Evolutionary conservation across 2,329 filamentous ascomycete species (phyloP), one percentile per base, ranked within the genome.

Genomic region (Drechslerella stenobrocha): DNA sequence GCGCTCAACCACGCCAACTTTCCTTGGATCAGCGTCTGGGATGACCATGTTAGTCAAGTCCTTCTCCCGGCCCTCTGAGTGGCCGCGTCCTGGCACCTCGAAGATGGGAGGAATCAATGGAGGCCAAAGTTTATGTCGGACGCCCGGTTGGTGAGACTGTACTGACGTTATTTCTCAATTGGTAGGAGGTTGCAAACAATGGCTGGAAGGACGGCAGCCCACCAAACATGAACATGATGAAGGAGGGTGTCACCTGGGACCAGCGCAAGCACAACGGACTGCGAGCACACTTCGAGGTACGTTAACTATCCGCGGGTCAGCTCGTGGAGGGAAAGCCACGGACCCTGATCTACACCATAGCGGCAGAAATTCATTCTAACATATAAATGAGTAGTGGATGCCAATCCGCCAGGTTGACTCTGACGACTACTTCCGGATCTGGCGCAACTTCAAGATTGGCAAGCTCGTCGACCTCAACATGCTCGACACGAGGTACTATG

Each of bases 231-330:
- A 88, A 24, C 78, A 80, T 47, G 80, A 83, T 58, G 81, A 81
- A 83, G 55, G 81, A 81, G 2, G 78, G 79, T 11, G 80, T 88
- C n/a, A 83, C 80, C 28, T 83, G 88, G n/a, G 86, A 88, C 70
- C 83, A 87, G 74, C 81, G 86, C 70, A 89, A 88, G 77, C 84
- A 87, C 79, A 87, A 88, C 53, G 86, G 85, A 1, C 85, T 89
- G 1, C 79, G 86, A 34, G 85, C 86, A 0, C 87, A 87, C 72
- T 87, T 87, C 64, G 84, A 87, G 63, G 63, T 67, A 67, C 45
- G 44, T 47, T 35, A 28, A 24, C 30, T 20, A 23, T 53, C 11
- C n/a, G n/a, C n/a, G n/a, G n/a, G 35, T 28, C 32, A n/a, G 13
- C n/a, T 13, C 40, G 44, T 40, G 34, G 35, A 37, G 3, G 11